A percentile compares a stretch with the other conserved stretches of the same genome.
Evolutionary conservation across 768 basidiomycete species (phyloP).

Genomic region (Pleurotus pulmonarius): DNA sequence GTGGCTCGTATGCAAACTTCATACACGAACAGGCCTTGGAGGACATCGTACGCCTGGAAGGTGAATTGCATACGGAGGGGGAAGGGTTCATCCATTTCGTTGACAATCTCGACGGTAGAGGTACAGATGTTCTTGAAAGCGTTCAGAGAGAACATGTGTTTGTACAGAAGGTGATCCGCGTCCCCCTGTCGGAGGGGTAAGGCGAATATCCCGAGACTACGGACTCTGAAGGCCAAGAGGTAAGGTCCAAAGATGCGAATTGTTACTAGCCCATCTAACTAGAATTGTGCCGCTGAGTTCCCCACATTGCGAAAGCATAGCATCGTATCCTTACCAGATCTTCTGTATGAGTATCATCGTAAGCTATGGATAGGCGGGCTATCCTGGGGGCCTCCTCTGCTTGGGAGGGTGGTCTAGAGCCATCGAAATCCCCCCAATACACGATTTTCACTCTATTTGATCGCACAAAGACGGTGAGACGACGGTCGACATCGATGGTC

Average conservation of each 20-base stretch:
- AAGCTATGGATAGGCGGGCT: too few species aligned
- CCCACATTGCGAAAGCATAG: background rate
- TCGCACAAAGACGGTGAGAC: conserved; percentile 28
- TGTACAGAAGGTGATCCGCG: conserved; percentile 13
- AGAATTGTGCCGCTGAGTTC: background rate
- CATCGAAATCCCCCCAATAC: conserved; percentile 28
- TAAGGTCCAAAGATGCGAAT: conserved; percentile 44
- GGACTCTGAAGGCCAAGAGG: conserved; percentile 48
- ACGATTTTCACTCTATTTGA: conserved; percentile 30
- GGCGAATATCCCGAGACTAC: conserved; percentile 45
- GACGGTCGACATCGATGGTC: conserved; percentile 27
- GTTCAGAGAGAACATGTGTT: conserved; percentile 21
- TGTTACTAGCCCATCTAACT: conserved; percentile 41
- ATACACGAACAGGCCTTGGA: conserved; percentile 51
- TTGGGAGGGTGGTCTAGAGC: background rate
- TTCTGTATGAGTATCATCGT: conserved; percentile 13
- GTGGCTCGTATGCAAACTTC: conserved; percentile 23
- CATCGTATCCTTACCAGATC: conserved; percentile 27
- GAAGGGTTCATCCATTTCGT: conserved; percentile 5
- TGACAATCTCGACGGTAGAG: conserved; percentile 21
- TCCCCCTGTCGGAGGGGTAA: conserved; percentile 14
- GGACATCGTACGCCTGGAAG: conserved; percentile 42
- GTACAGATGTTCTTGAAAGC: conserved; percentile 43
- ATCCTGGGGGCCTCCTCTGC: too few species aligned
- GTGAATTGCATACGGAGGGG: conserved; percentile 21